These are phyloP conservation scores for Pseudozyma thailandica DNA, from an alignment of 1,284 basidiomycete species.

Conservation along the genomic window DNA sequence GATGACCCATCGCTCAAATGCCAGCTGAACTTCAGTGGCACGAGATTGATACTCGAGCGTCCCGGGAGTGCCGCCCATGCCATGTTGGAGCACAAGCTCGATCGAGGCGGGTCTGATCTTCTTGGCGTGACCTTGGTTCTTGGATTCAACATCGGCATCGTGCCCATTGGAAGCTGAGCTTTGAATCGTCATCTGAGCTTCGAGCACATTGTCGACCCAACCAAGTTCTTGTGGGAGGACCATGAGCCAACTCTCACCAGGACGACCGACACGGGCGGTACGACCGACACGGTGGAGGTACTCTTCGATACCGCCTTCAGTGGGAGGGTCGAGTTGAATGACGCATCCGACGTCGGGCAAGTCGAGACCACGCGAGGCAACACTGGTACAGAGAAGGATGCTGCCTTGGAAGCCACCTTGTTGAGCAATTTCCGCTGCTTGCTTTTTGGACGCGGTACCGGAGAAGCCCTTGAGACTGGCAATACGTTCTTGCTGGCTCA, in stretches of 20 bases:
- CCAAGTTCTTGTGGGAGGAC: conserved; percentile 84
- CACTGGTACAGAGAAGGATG: conserved; percentile 92
- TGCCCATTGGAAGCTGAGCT: background rate
- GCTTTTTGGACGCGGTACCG: conserved; percentile 15
- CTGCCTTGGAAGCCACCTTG: conserved; percentile 67
- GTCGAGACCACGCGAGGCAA: conserved; percentile 97
- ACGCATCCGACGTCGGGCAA: conserved; percentile 93
- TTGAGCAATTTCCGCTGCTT: conserved; percentile 4
- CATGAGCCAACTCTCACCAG: conserved; percentile 91
- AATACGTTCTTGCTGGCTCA: conserved; percentile 83
- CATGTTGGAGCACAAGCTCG: conserved; percentile 70
- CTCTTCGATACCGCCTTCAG: conserved; percentile 94
- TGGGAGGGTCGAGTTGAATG: conserved; percentile 95
- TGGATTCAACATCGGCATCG: conserved; percentile 8
- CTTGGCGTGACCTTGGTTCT: conserved; percentile 17
- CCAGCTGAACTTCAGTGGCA: conserved; percentile 94
- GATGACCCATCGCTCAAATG: conserved; percentile 94
- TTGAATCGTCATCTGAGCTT: conserved; percentile 36
- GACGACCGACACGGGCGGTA: conserved; percentile 90
- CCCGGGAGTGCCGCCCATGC: conserved; percentile 77
- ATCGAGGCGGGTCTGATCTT: conserved; percentile 38
- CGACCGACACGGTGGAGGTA: conserved; percentile 97
- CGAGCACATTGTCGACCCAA: conserved; percentile 86
- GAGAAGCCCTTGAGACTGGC: conserved; percentile 85
- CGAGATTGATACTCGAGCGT: conserved; percentile 81